Conservation (phyloP, 306 rosid species). For the Heteromeles arbutifolia region DNA sequence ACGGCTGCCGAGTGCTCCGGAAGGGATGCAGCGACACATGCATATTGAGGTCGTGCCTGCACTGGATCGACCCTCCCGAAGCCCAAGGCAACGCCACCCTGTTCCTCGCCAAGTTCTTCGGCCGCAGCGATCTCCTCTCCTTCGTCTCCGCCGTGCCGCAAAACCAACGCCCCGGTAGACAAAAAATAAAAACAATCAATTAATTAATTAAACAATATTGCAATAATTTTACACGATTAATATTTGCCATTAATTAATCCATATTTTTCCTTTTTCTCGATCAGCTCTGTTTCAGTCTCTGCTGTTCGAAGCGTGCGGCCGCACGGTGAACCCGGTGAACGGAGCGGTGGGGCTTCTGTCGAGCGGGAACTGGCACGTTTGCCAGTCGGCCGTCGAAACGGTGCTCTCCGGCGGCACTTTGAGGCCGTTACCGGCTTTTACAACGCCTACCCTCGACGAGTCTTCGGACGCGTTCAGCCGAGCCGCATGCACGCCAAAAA, state of each 20-base stretch:
- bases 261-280: not conserved
- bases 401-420: slow-evolving; percentile 45
- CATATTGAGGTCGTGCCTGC: slow-evolving; percentile 44
- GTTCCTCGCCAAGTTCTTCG: slow-evolving; percentile 68
- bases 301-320: slow-evolving; percentile 68
- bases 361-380: slow-evolving; percentile 63
- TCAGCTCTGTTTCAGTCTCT: slow-evolving; percentile 68
- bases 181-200: not conserved
- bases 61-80: slow-evolving; percentile 52
- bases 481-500: slow-evolving; percentile 4
- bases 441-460: slow-evolving; percentile 3
- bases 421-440: slow-evolving; percentile 21
- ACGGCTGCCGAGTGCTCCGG: slow-evolving; percentile 64
- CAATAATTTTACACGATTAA: not conserved
- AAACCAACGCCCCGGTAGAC: slow-evolving; percentile 34
- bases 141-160: slow-evolving; percentile 61
- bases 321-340: slow-evolving; percentile 66
- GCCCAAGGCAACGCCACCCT: slow-evolving; percentile 64
- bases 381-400: slow-evolving; percentile 54
- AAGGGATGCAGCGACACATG: slow-evolving; percentile 63
- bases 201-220: not conserved
- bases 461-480: slow-evolving; percentile 4
- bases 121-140: slow-evolving; percentile 62
- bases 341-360: slow-evolving; percentile 61
- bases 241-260: too few species aligned